Evolutionary conservation across 257 asterid species (phyloP), one percentile per base, ranked within the genome.

Genomic region (Knoxia roxburghii): DNA sequence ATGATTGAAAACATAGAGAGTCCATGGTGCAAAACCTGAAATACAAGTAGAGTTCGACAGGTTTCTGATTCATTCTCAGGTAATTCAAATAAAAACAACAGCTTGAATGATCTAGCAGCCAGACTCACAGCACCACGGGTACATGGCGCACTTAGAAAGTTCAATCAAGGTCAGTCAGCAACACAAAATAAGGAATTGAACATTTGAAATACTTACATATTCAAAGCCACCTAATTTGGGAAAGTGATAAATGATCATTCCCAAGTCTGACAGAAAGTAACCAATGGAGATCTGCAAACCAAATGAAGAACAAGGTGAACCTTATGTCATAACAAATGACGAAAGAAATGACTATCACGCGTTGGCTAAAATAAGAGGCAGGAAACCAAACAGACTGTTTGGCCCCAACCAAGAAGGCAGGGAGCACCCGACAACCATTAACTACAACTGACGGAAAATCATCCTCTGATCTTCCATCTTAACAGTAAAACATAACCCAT

Each of bases 161-260:
- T 11, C 35, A 65, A 48, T 61, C 13, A 20, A 60, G 53, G 39
- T 64, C 30, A 29, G 45, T 18, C 46, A 29, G 24, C 53, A 52
- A 41, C 27, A 9, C 13, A 53, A 1, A 21, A 35, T 29, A 29
- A 43, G 58, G 11, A 56, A 51, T 13, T 18, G 18, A 7, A 24
- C 52, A 27, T 29, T 15, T 2, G 14, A 20, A 64, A 52, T 68
- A 84, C 99, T 86, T 86, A 93, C 99, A 84, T 85, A 93, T 76
- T 88, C 95, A 73, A 79, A 52, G 51, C 98, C 98, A 69, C 98
- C 98, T 80, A 93, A 81, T 68, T 83, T 80, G 1, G 97, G 98
- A 76, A 75, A 88, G 45, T 82, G 49, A 67, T 80, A 88, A 24
- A 82, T 24, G 79, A 89, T 80, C 94, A 93, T 76, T 68, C 89